phyloP scores from a whole-genome alignment of 2,329 filamentous ascomycete genomes.

The Incumbomyces lentus region DNA sequence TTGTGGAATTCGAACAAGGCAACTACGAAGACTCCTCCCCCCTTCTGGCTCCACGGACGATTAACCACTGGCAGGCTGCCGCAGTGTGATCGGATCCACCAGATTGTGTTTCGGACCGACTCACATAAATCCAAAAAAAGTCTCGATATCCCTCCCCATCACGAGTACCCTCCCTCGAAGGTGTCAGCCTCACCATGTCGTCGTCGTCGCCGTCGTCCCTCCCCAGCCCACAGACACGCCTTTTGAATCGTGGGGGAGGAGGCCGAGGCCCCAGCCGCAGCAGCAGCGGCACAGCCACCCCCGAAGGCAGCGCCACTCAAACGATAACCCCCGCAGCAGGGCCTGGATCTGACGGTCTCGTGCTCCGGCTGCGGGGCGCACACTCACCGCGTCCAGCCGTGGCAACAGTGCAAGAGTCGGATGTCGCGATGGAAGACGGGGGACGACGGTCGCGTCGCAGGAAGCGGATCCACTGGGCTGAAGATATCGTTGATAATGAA shows the following conservation, averaged over 20 bases:
- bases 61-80: too few species aligned
- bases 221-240: not conserved
- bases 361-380: conserved; percentile 21
- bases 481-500: conserved; percentile 91
- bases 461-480: conserved; percentile 78
- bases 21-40: too few species aligned
- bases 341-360: conserved; percentile 11
- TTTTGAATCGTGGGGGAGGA: not conserved
- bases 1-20: too few species aligned
- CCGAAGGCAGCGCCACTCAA: conserved; percentile 19
- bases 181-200: too few species aligned
- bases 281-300: conserved; percentile 3
- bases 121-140: too few species aligned
- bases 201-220: not conserved
- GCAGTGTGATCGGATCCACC: too few species aligned
- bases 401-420: not conserved
- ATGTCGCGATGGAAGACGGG: not conserved
- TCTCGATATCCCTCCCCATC: too few species aligned
- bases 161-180: too few species aligned
- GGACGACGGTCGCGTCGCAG: conserved; percentile 10
- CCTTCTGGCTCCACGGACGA: too few species aligned
- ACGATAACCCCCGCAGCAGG: conserved; percentile 21
- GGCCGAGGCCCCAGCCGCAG: not conserved
- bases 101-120: too few species aligned
- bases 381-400: conserved; percentile 8